Conservation (phyloP, 2,329 filamentous ascomycete genomes). For the Colletotrichum theobromicola region DNA sequence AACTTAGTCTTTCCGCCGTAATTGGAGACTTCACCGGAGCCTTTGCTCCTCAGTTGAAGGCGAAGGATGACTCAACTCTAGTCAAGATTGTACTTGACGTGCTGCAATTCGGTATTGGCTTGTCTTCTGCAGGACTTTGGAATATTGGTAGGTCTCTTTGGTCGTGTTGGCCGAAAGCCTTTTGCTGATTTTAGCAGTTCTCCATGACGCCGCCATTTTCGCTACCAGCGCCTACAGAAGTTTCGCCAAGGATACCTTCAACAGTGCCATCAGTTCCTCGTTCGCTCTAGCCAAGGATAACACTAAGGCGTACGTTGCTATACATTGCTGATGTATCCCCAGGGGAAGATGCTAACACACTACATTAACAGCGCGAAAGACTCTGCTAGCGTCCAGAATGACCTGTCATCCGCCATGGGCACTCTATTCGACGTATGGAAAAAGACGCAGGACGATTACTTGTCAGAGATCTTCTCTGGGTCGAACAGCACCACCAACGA, state of each 20-base stretch:
- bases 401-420: background rate
- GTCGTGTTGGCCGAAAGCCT: background rate
- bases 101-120: background rate
- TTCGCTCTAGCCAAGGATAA: background rate
- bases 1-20: background rate
- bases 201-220: background rate
- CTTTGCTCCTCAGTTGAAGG: background rate
- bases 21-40: background rate
- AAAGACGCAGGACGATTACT: background rate
- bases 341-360: background rate
- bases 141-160: background rate
- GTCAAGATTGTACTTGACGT: background rate
- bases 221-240: background rate
- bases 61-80: background rate
- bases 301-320: background rate
- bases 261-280: background rate
- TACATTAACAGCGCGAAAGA: background rate
- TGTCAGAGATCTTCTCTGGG: background rate
- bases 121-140: background rate
- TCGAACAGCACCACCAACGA: background rate
- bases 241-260: background rate
- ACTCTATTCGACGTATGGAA: constrained; percentile 2
- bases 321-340: background rate
- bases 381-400: background rate
- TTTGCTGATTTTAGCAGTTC: background rate